Evolutionary conservation across 1,139 yeast genomes (phyloP).

Genomic region (Hemisphaericaspora subhashii): DNA sequence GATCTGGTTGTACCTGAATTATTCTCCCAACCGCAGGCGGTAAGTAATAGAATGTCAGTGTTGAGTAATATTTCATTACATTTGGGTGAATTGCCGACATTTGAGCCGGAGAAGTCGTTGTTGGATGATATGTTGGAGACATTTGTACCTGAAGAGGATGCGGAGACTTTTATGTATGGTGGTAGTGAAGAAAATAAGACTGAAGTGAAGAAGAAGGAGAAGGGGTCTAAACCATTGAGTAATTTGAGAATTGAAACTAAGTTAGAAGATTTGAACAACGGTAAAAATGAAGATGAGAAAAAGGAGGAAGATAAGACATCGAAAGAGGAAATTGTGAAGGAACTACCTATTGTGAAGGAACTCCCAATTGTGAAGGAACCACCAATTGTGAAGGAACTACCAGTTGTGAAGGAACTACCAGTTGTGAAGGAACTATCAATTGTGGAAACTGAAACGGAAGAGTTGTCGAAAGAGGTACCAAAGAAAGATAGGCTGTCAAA

Average conservation of each 20-base stretch:
- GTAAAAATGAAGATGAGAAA: not conserved
- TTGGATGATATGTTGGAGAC: conserved; percentile 36
- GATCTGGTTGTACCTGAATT: conserved; percentile 2
- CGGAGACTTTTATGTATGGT: too few relatives aligned
- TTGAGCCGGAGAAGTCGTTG: conserved; percentile 33
- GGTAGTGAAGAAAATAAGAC: not conserved
- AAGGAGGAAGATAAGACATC: not conserved
- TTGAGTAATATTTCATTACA: conserved; percentile 14
- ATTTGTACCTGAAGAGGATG: not conserved
- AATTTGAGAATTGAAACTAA: not conserved
- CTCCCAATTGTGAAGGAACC: too few relatives aligned
- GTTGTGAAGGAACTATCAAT: too few relatives aligned
- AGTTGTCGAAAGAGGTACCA: too few relatives aligned
- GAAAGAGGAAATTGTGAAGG: not conserved
- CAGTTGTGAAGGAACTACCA: too few relatives aligned
- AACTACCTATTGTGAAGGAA: too few relatives aligned
- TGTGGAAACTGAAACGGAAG: too few relatives aligned
- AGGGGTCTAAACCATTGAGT: not conserved
- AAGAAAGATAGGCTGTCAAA: too few relatives aligned
- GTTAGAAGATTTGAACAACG: not conserved
- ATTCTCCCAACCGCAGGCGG: conserved; percentile 6
- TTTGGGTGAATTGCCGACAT: conserved; percentile 26
- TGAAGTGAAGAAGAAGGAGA: not conserved
- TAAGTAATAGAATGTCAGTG: conserved; percentile 9
- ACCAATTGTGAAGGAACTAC: too few relatives aligned